These are phyloP conservation scores for Populus hybrid DNA, from an alignment of 441 rosid species.

Conservation along the genomic window DNA sequence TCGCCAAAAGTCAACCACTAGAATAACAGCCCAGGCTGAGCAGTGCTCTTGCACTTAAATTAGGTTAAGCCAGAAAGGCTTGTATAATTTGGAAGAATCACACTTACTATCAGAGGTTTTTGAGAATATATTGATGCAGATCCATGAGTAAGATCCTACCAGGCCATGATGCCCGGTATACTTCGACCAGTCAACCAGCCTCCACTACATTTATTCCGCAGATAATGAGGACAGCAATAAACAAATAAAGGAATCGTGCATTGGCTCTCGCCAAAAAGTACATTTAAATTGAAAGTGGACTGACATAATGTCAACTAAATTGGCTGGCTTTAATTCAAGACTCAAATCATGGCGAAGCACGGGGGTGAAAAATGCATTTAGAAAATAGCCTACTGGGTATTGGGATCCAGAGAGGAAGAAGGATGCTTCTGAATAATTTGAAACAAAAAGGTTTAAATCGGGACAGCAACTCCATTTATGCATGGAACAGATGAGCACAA, in stretches of 20 bases:
- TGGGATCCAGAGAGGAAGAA: background rate
- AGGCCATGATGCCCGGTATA: background rate
- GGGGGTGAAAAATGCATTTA: too few species aligned
- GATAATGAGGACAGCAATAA: background rate
- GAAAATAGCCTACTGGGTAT: background rate
- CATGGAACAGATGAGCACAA: conserved; percentile 16
- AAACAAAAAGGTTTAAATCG: conserved; percentile 2
- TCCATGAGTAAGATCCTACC: background rate
- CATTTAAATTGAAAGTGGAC: background rate
- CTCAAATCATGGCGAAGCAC: background rate
- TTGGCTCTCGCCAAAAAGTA: background rate
- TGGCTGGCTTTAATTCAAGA: conserved; percentile 1
- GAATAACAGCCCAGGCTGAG: background rate
- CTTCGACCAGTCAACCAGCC: background rate
- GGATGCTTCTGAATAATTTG: background rate
- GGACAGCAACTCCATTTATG: conserved; percentile 26
- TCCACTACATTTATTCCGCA: background rate
- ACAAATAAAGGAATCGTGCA: background rate
- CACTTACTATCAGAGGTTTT: background rate
- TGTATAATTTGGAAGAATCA: background rate
- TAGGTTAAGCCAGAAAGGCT: background rate
- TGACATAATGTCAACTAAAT: background rate
- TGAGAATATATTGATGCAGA: background rate
- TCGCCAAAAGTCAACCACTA: background rate
- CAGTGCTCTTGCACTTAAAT: background rate